Base-by-base conservation (phyloP, 1,284 basidiomycete genomes). In the Trichosporon asahii region DNA sequence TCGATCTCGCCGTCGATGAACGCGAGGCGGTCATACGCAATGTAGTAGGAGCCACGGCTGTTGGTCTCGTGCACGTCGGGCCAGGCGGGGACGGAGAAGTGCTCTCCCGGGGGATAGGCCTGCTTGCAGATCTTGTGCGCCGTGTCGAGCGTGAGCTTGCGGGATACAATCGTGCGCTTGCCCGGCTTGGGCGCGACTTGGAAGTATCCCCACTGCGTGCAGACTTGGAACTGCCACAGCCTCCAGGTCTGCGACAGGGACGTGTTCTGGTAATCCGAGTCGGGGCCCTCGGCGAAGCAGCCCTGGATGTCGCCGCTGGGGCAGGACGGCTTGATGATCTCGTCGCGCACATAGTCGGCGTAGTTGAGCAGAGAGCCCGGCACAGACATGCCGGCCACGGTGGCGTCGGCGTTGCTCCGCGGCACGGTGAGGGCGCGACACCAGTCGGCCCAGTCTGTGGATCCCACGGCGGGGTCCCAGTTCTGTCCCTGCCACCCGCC, bases 151-250 rank as follows among this genome's bases (percentile, higher is more conserved):
- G 90, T 91, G 60, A 96, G 88, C 88, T 91, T 70, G 68, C 74
- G 73, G 35, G 75, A 79, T 31, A 77, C 68, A 55, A 84, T 81
- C 1, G 75, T 72, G 2, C 79, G 82, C 23, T 46, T 35, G 5
- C 81, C 81, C 29, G 78, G 76, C 3, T 74, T 67, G 3, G 82
- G 82, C 9, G 80, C 79, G 18, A 77, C 77, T 79, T 79, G 79
- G 80, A 96, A 95, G 83, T 94, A 98, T 0, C 95, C 95, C 94
- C 95, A 98, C 78, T 95, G 89, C 0, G 91, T 95, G 84, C 94
- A 97, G 70, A 83, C 81, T 82, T 97, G 95, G 87, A 94, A 98
- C 1, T 87, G 80, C 95, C 95, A 98, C 12, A 91, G 85, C 57
- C 94, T 87, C 93, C 93, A 95, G 0, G 86, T 87, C 79, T 92